Base-by-base conservation (phyloP, 805 yeast species). In the Lachancea dasiensis region DNA sequence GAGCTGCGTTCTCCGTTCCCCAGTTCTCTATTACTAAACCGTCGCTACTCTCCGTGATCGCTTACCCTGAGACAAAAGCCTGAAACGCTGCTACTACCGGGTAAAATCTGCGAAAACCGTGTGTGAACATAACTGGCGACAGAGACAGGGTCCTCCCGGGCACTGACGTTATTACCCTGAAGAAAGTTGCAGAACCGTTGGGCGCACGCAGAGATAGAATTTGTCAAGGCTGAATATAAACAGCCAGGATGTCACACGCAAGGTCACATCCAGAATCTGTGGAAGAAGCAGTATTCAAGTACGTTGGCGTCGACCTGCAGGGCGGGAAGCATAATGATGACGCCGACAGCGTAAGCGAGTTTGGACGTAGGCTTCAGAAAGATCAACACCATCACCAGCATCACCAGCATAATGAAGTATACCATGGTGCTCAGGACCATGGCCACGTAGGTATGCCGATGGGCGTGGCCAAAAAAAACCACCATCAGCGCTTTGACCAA, bases 261-360 rank as follows among this genome's bases (percentile, higher is more conserved):
- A 15, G 37, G n/a, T 13, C 37, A 20, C 31, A 37, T 22, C 61
- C 61, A 31, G 66, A 61, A 26, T 63, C 70, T 40, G 92, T 81
- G 3, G 92, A 81, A 50, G 92, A 83, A 13, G 92, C 87, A 0
- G 87, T 83, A 13, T 69, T 82, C 75, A 70, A 74, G 39, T 74
- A 75, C 48, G 90, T 81, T 10, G 86, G 82, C 14, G 82, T 80
- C 5, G 72, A 79, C 1, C 58, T 80, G 28, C 75, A 67, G 13
- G 56, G 47, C 29, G 62, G 34, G 36, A 38, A 38, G 28, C 41
- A 38, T 21, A 26, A 34, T 50, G 60, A 46, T 24, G 45, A 40
- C 25, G 38, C n/a, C 40, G 45, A 25, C 14, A 22, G 72, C 54
- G 70, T 69, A 10, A 28, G 27, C 24, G 36, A 37, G 6, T 7